Evolutionary conservation across 1,284 basidiomycete species (phyloP), one percentile per base, ranked within the genome.

Genomic region (Takashimella koratensis): DNA sequence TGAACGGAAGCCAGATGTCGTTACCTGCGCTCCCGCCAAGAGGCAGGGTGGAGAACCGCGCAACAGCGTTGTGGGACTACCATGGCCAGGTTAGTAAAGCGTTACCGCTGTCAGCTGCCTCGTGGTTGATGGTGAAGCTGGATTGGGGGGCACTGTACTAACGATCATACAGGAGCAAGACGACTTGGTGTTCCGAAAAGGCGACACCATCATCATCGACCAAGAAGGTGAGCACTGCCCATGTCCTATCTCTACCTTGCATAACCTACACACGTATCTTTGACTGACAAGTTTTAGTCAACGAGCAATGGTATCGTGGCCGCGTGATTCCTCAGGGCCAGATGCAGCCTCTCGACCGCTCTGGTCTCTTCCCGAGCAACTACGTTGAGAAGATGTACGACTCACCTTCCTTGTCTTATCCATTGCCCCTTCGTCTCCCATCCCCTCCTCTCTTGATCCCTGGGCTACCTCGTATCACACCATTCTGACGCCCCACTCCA

Each of bases 311-410:
- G 72, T 73, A 58, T 52, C 57, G 72, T 24, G 72, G 72, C 3
- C 51, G 68, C 49, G 63, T 71, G 24, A 62, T 70, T 3, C 65
- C 64, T 1, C 58, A 63, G 43, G 67, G 67, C 21, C 65, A 67
- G 19, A 43, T 39, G 5, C 57, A 52, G 8, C 65, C 68, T 10
- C 40, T 62, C 3, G 66, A 63, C 16, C 61, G 64, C 39, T 52
- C 58, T 3, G 72, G 71, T 12, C 60, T 74, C 13, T 73, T 74
- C 64, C 72, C 72, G 3, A 58, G 56, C 24, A 74, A 70, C 53
- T 74, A 74, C 36, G 60, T 74, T 5, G 71, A 74, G 55, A 71
- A 71, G 51, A 30, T 66, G 72, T 73, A 53, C 59, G 70, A n/a
- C n/a, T n/a, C n/a, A n/a, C n/a, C n/a, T n/a, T n/a, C n/a, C n/a